Percentiles rank a stretch among this genome's conserved stretches.
Evolutionary conservation across 306 rosid genomes (phyloP).

Genomic region (Leucaena leucocephala): DNA sequence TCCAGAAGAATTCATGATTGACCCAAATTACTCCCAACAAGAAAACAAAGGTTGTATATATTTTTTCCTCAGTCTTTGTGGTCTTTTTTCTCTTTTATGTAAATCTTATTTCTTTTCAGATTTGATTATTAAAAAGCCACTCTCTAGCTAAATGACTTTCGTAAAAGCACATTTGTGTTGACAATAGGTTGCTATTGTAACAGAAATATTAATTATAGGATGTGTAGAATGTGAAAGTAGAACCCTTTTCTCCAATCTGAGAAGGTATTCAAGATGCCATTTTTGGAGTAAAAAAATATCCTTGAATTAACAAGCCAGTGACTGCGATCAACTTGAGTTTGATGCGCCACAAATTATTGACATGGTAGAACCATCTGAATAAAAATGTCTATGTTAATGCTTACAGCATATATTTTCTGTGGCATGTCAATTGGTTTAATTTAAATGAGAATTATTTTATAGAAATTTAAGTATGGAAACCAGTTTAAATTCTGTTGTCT

Average conservation of each 20-base stretch:
- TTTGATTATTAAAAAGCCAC: neutral
- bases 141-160: conserved; percentile 16
- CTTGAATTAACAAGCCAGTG: neutral
- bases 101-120: neutral
- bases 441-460: neutral
- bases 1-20: conserved; percentile 38
- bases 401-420: neutral
- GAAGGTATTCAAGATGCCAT: neutral
- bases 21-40: conserved; percentile 39
- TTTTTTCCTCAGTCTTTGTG: conserved; percentile 23
- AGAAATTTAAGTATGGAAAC: neutral
- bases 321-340: neutral
- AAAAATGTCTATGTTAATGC: neutral
- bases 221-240: neutral
- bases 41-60: conserved; percentile 53
- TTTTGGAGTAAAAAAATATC: neutral
- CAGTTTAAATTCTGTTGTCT: neutral
- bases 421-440: neutral
- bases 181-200: neutral
- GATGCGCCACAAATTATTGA: neutral
- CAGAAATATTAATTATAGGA: conserved; percentile 15
- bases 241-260: neutral
- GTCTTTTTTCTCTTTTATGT: conserved; percentile 10
- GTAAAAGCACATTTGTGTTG: conserved; percentile 2
- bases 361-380: neutral